A percentile compares a stretch with the other conserved stretches of the same genome.
phyloP scores from a whole-genome alignment of 495 filamentous ascomycete genomes.

The Trichoderma erinaceum region DNA sequence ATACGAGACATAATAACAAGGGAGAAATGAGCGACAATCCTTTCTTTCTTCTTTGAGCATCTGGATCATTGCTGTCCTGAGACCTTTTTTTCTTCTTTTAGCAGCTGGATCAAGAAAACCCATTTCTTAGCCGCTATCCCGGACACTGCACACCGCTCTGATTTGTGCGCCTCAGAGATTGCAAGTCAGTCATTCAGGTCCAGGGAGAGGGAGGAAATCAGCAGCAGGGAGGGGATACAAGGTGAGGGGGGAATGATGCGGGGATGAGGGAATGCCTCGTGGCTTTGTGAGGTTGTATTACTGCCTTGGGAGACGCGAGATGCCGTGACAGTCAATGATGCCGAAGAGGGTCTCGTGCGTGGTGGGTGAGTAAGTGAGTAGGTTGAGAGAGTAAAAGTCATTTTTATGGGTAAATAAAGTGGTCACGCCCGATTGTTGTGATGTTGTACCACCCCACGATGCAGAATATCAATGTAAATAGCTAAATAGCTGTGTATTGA shows the following conservation, averaged over 20 bases:
- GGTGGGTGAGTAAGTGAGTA: not conserved
- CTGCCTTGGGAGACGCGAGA: not conserved
- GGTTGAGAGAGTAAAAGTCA: not conserved
- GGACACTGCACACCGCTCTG: conserved; percentile 5
- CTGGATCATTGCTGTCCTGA: not conserved
- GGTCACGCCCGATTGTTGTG: not conserved
- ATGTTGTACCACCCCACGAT: too few species aligned
- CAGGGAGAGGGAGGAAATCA: not conserved
- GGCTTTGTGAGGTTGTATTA: conserved; percentile 1
- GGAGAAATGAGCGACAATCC: too few species aligned
- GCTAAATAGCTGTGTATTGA: too few species aligned
- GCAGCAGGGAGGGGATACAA: not conserved
- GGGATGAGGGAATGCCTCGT: not conserved
- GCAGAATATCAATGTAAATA: too few species aligned
- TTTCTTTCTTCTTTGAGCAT: too few species aligned
- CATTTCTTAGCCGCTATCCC: not conserved
- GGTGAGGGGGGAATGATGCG: not conserved
- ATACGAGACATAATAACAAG: too few species aligned
- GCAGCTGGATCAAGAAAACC: not conserved
- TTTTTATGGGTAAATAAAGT: not conserved
- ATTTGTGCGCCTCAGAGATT: not conserved
- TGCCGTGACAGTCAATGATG: not conserved
- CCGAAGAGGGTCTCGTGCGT: not conserved
- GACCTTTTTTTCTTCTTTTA: conserved; percentile 5
- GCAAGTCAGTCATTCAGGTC: not conserved